Conservation (phyloP, 2,329 filamentous ascomycete species). For the Claviceps maximensis region DNA sequence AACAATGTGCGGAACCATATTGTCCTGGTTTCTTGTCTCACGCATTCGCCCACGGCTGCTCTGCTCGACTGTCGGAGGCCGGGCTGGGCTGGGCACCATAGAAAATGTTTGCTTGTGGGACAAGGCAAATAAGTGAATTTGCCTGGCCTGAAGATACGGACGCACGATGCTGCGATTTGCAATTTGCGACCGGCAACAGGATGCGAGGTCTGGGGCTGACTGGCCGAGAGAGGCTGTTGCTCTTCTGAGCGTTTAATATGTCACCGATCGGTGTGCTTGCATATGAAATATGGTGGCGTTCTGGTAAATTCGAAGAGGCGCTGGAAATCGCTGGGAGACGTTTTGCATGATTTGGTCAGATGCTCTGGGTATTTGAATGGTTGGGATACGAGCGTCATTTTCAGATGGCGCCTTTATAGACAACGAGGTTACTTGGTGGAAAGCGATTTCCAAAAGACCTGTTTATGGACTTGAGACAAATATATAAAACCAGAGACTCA, state of each 20-base stretch:
- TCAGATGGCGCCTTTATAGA: background rate
- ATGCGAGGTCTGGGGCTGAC: background rate
- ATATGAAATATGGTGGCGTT: background rate
- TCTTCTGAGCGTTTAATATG: background rate
- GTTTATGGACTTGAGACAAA: background rate
- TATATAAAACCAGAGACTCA: background rate
- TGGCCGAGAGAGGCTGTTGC: background rate
- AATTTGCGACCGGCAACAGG: background rate
- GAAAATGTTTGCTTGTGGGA: background rate
- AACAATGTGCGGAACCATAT: background rate
- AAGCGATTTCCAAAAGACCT: conserved; percentile 4
- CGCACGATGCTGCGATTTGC: background rate
- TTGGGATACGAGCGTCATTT: background rate
- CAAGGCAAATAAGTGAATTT: background rate
- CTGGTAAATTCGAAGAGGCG: background rate
- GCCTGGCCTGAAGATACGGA: background rate
- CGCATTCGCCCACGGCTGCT: background rate
- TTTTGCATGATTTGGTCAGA: background rate
- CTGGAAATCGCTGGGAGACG: background rate
- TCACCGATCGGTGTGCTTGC: background rate
- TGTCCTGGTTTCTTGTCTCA: background rate
- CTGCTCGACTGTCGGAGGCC: background rate
- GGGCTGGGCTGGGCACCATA: background rate
- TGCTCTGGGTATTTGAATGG: background rate
- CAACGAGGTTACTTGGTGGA: conserved; percentile 1